Evolutionary conservation across 257 asterid genomes (phyloP).

Genomic region (Nicotiana otophora): DNA sequence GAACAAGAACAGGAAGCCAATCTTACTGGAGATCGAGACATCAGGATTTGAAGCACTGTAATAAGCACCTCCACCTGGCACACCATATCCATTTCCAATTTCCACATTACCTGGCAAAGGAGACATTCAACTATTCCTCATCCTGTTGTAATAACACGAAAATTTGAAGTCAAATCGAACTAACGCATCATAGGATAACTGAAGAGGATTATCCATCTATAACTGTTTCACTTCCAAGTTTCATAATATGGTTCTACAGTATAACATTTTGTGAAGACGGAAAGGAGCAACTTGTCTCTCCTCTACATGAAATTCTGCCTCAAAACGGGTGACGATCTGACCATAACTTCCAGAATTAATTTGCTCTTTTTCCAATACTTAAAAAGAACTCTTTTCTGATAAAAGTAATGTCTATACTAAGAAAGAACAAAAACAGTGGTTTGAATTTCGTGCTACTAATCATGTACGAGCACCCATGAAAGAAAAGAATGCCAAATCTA

Average conservation of each 20-base stretch:
- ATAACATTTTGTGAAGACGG: slow-evolving; percentile 1
- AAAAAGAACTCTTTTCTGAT: background rate
- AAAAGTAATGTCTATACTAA: background rate
- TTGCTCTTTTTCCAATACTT: background rate
- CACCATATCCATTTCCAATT: slow-evolving; percentile 99
- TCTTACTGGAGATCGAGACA: slow-evolving; percentile 34
- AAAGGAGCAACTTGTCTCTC: background rate
- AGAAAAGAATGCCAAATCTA: background rate
- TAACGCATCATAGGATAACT: background rate
- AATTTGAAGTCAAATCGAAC: background rate
- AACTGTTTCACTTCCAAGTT: background rate
- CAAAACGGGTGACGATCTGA: background rate
- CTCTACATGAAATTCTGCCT: background rate
- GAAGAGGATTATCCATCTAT: background rate
- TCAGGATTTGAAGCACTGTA: slow-evolving; percentile 39
- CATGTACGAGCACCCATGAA: background rate
- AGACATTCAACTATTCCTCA: slow-evolving; percentile 8
- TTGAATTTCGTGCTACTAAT: background rate
- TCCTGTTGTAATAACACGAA: background rate
- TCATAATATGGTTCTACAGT: background rate
- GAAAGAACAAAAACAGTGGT: background rate
- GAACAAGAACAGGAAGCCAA: slow-evolving; percentile 11
- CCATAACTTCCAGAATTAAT: background rate
- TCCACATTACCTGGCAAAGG: slow-evolving; percentile 61
- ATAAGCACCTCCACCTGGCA: slow-evolving; percentile 98